A percentile compares a stretch with the other conserved stretches of the same genome.
Conservation (phyloP, 441 rosid genomes). For the Adansonia rubrostipa region DNA sequence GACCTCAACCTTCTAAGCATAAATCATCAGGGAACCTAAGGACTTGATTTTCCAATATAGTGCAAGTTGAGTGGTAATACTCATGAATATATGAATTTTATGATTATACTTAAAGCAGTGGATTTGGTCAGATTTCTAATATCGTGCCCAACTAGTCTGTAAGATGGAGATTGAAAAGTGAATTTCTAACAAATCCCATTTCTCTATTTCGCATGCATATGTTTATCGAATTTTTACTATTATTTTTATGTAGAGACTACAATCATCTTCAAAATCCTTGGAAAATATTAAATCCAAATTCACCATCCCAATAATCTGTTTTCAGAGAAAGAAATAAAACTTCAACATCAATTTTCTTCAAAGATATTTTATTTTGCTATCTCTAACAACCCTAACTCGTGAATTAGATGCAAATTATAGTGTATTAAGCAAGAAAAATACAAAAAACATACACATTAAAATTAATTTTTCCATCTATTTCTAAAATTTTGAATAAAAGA, state of each 20-base stretch:
- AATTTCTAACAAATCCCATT: background rate
- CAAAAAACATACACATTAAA: slow-evolving; percentile 5
- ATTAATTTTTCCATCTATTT: background rate
- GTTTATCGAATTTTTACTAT: background rate
- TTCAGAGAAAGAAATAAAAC: background rate
- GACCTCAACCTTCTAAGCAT: background rate
- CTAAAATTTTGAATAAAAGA: background rate
- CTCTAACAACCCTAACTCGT: background rate
- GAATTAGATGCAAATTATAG: background rate
- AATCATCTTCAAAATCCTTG: background rate
- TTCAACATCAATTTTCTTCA: background rate
- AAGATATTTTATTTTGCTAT: background rate
- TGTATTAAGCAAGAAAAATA: slow-evolving; percentile 7
- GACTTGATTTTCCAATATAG: background rate
- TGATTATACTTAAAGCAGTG: background rate
- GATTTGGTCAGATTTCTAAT: slow-evolving; percentile 7
- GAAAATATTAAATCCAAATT: background rate
- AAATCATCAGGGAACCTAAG: background rate
- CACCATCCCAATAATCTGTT: background rate
- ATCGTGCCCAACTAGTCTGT: background rate
- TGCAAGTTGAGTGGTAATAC: background rate
- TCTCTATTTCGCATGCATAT: background rate
- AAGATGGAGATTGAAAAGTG: background rate
- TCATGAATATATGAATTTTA: background rate
- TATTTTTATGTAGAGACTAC: background rate